phyloP scores from a whole-genome alignment of 2,329 filamentous ascomycete genomes.

The Emergomyces pasteurianus region DNA sequence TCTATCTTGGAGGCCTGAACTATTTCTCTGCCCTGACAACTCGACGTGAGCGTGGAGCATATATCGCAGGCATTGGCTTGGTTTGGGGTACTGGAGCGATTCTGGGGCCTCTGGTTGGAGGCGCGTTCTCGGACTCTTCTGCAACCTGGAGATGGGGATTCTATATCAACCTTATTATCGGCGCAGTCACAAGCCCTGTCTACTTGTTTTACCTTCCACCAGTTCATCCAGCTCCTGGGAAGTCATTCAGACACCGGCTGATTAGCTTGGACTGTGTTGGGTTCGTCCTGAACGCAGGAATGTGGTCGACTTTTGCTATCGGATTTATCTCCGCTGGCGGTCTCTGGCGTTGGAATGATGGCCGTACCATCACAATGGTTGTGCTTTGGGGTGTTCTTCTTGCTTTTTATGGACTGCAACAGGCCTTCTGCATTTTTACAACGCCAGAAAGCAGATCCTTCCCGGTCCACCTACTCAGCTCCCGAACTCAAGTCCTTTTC shows the following conservation, averaged over 20 bases:
- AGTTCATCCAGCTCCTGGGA: constrained; percentile 13
- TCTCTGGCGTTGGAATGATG: constrained; percentile 36
- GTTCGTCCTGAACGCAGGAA: constrained; percentile 30
- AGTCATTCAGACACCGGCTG: constrained; percentile 12
- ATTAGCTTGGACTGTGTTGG: constrained; percentile 34
- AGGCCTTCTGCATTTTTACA: constrained; percentile 32
- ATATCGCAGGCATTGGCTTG: constrained; percentile 24
- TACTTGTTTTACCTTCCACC: constrained; percentile 32
- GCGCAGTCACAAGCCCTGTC: constrained; percentile 32
- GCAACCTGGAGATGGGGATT: constrained; percentile 24
- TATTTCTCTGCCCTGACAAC: constrained; percentile 15
- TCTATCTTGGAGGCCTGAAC: constrained; percentile 23
- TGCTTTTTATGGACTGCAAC: constrained; percentile 36
- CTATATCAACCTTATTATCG: constrained; percentile 44
- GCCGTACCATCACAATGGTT: constrained; percentile 36
- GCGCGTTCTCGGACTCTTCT: constrained; percentile 19
- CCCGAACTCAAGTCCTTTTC: constrained; percentile 29
- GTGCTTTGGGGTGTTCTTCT: constrained; percentile 35
- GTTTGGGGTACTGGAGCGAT: constrained; percentile 26
- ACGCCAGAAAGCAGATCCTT: constrained; percentile 35
- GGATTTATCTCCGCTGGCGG: constrained; percentile 40
- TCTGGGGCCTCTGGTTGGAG: constrained; percentile 29
- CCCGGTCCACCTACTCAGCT: constrained; percentile 36
- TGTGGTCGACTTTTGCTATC: constrained; percentile 32
- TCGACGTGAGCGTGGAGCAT: constrained; percentile 17